phyloP scores from a whole-genome alignment of 2,329 filamentous ascomycete species.

The Monosporascus ibericus region DNA sequence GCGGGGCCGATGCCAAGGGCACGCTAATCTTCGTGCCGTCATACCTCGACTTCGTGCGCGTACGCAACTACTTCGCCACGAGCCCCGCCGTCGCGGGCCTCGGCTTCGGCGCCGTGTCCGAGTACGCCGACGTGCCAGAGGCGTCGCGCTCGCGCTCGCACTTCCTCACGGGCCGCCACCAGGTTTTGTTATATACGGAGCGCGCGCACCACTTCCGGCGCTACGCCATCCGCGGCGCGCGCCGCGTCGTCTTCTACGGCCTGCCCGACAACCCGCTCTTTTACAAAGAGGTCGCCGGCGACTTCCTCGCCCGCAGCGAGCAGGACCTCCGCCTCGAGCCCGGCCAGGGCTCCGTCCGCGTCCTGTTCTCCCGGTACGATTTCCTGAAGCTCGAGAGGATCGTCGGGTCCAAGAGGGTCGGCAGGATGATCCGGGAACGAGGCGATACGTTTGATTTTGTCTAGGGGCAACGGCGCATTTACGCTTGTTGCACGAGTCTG shows the following conservation, averaged over 20 bases:
- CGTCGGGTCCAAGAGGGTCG: constrained; percentile 73
- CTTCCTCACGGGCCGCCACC: constrained; percentile 77
- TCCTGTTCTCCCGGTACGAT: constrained; percentile 84
- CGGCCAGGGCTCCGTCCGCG: constrained; percentile 53
- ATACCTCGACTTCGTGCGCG: constrained; percentile 89
- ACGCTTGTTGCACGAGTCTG: not conserved
- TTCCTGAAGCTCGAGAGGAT: constrained; percentile 81
- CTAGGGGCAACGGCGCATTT: constrained; percentile 32
- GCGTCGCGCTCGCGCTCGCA: constrained; percentile 80
- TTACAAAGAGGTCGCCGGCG: constrained; percentile 69
- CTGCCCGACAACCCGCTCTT: constrained; percentile 83
- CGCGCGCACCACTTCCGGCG: constrained; percentile 94
- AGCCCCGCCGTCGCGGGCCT: constrained; percentile 48
- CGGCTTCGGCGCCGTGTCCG: constrained; percentile 77
- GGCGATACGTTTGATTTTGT: constrained; percentile 95
- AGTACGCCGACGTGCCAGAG: constrained; percentile 76
- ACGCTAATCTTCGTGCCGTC: constrained; percentile 86
- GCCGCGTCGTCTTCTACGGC: constrained; percentile 81
- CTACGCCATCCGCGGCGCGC: constrained; percentile 76
- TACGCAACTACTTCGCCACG: constrained; percentile 87
- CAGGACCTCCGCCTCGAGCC: constrained; percentile 48
- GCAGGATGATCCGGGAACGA: constrained; percentile 76
- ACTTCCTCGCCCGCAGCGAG: constrained; percentile 56
- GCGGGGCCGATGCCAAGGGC: constrained; percentile 48
- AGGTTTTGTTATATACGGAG: constrained; percentile 84